Percentiles rank a stretch among this genome's conserved stretches.
phyloP scores from a whole-genome alignment of 2,329 filamentous ascomycete species.

The Aphanocladium album region DNA sequence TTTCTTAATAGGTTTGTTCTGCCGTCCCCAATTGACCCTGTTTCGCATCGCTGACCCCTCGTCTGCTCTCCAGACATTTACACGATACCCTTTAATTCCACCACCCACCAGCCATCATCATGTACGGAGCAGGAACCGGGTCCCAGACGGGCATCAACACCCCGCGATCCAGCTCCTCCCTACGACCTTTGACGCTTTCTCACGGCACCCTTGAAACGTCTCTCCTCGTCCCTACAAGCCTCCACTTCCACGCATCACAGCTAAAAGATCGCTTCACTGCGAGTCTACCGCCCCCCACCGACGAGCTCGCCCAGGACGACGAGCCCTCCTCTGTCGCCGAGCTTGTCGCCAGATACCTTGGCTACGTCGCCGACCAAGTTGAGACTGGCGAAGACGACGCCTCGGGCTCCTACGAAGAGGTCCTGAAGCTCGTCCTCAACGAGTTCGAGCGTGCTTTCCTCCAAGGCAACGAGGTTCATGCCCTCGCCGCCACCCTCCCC shows the following conservation, averaged over 20 bases:
- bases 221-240: constrained; percentile 88
- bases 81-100: constrained; percentile 37
- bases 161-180: constrained; percentile 85
- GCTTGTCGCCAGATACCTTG: constrained; percentile 88
- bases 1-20: constrained; percentile 28
- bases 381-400: constrained; percentile 88
- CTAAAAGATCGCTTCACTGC: constrained; percentile 86
- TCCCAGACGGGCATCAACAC: constrained; percentile 96
- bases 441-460: constrained; percentile 97
- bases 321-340: constrained; percentile 96
- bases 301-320: constrained; percentile 96
- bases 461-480: constrained; percentile 93
- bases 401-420: constrained; percentile 84
- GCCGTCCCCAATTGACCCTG: background rate
- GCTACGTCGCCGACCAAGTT: constrained; percentile 81
- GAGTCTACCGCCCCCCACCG: constrained; percentile 83
- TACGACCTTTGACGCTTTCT: constrained; percentile 82
- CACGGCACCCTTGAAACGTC: constrained; percentile 96
- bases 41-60: background rate
- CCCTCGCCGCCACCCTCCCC: constrained; percentile 75
- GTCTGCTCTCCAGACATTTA: constrained; percentile 22
- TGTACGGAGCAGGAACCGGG: constrained; percentile 82
- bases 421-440: constrained; percentile 85
- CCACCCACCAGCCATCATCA: constrained; percentile 38
- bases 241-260: constrained; percentile 94